Evolutionary conservation across 169 alveolate genomes (phyloP).

Genomic region (Theileria annulata): DNA sequence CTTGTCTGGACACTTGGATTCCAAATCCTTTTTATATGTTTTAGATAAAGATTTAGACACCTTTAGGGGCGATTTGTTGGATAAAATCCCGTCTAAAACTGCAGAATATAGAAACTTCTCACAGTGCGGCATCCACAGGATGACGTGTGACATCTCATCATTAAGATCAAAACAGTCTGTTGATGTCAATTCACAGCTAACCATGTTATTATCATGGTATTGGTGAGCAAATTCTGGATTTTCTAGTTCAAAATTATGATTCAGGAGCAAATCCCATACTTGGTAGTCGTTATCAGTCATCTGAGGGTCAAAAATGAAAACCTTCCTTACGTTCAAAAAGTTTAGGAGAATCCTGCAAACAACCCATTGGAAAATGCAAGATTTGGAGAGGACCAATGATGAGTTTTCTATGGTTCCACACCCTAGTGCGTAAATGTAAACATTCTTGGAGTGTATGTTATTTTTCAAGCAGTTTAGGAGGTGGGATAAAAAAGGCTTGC

Average conservation of each 20-base stretch:
- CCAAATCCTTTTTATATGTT: neutral
- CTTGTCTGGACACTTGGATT: neutral
- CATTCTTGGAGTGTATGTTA: neutral
- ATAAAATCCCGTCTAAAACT: constrained; percentile 29
- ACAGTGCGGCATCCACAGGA: constrained; percentile 71
- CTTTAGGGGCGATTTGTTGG: constrained; percentile 32
- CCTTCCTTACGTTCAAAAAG: neutral
- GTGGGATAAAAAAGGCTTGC: neutral
- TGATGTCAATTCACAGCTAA: neutral
- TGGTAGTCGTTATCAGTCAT: constrained; percentile 54
- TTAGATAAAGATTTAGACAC: constrained; percentile 15
- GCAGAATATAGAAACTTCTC: constrained; percentile 52
- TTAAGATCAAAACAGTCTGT: neutral
- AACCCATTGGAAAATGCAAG: constrained; percentile 42
- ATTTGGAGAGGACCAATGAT: constrained; percentile 32
- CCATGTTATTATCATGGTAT: neutral
- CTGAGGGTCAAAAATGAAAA: constrained; percentile 59
- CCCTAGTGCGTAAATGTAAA: constrained; percentile 59
- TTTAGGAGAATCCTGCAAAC: constrained; percentile 35
- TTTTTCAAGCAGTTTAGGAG: neutral
- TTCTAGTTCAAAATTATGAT: neutral
- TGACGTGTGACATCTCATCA: constrained; percentile 3
- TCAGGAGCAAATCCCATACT: constrained; percentile 35
- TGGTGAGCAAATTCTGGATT: neutral
- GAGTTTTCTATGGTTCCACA: constrained; percentile 53